Evolutionary conservation across 176 grass and related monocot genomes (phyloP), one percentile per base, ranked within the genome.

Genomic region (Chrysopogon serrulatus): DNA sequence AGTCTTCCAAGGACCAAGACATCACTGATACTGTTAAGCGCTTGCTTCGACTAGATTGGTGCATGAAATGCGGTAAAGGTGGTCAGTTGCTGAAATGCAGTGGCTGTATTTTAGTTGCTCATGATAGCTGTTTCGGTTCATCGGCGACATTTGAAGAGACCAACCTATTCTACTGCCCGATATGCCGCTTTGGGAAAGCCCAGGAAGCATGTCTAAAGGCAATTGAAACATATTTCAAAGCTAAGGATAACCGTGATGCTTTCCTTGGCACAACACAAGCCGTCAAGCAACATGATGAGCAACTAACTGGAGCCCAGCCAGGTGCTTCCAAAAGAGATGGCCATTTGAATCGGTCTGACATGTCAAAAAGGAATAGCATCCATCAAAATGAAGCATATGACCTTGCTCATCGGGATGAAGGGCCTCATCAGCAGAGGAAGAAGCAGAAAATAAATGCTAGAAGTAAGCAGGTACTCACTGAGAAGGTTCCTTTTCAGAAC

Each of bases 31-130:
- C 47, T 2, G 35, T 71, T 40, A 57, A n/a, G 26, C 64, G 28
- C 59, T 77, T 41, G 21, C 73, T 81, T 1, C 73, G 86, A 79
- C 83, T 88, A 82, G 82, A 74, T 82, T 53, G 83, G 66, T 92
- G 90, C 43, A 79, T 92, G 63, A 88, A 86, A 78, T 92, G 90
- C 49, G 60, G 68, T 64, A 69, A 92, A 86, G 59, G 71, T 48
- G 86, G 79, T 3, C 78, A 92, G 60, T 83, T 92, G 79, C 63
- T 86, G 32, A 83, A 78, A 79, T 92, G 90, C 41, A 74, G 60
- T 57, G 80, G 47, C 39, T 92, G 90, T 57, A 64, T 40, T 13
- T 81, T 89, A 77, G 48, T 69, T 0, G 82, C 78, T 69, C 87
- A 89, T 53, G 71, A 71, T 44, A 63, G 31, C 5, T 89, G 83